Percentiles rank a stretch among this genome's conserved stretches.
Evolutionary conservation across 495 filamentous ascomycete genomes (phyloP).

Genomic region (Cenococcum geophilum): DNA sequence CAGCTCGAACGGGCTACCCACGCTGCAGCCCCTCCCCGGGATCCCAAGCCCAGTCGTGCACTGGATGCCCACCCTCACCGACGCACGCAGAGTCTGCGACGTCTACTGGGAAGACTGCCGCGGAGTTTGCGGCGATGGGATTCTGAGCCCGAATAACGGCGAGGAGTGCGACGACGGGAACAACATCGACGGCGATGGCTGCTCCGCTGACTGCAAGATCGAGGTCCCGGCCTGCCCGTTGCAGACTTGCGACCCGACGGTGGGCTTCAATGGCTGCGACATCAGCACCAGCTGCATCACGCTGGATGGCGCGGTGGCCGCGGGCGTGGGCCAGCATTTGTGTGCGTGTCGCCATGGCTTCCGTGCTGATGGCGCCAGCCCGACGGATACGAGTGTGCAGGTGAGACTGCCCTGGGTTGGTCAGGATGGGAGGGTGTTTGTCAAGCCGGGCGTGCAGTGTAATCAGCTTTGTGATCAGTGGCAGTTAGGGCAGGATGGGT

Average conservation of each 20-base stretch:
- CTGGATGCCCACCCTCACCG: constrained; percentile 5
- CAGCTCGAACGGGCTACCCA: background rate
- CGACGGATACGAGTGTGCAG: constrained; percentile 13
- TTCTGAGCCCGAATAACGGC: constrained; percentile 14
- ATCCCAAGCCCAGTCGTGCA: background rate
- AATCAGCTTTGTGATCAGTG: constrained; percentile 34
- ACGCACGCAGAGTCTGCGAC: constrained; percentile 10
- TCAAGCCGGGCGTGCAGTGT: constrained; percentile 34
- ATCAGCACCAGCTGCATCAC: constrained; percentile 22
- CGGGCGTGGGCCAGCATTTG: constrained; percentile 9
- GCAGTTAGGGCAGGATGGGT: constrained; percentile 29
- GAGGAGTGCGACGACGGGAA: constrained; percentile 15
- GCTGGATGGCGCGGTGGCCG: constrained; percentile 9
- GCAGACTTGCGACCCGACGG: constrained; percentile 19
- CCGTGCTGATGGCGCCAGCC: constrained; percentile 3
- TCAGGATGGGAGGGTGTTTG: constrained; percentile 38
- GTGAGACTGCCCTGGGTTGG: constrained; percentile 29
- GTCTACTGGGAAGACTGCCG: constrained; percentile 15
- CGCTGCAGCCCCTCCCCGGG: constrained; percentile 3
- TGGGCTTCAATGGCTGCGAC: constrained; percentile 13
- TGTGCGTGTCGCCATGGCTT: constrained; percentile 31
- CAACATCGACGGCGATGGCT: constrained; percentile 1
- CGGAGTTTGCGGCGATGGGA: constrained; percentile 15
- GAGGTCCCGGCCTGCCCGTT: constrained; percentile 2
- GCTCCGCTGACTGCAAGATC: constrained; percentile 6